phyloP scores from a whole-genome alignment of 345 rosid species.

The Moringa oleifera region DNA sequence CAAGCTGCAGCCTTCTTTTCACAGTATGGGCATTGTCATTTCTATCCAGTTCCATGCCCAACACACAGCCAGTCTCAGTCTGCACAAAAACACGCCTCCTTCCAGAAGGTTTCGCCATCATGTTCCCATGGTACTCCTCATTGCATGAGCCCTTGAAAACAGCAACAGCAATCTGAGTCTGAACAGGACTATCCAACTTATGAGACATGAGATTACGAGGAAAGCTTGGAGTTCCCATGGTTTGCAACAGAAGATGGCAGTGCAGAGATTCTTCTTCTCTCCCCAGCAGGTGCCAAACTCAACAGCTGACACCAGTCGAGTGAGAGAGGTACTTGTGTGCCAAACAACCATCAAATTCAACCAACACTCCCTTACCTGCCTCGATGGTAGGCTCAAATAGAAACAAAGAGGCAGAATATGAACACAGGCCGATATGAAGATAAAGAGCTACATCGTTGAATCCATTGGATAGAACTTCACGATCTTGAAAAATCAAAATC shows the following conservation, averaged over 20 bases:
- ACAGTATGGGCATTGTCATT: slow-evolving; percentile 51
- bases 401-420: neutral
- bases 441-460: slow-evolving; percentile 7
- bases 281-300: slow-evolving; percentile 20
- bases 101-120: slow-evolving; percentile 33
- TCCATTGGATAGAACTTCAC: slow-evolving; percentile 1
- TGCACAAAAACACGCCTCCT: slow-evolving; percentile 56
- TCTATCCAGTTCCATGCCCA: slow-evolving; percentile 58
- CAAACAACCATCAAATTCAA: slow-evolving; percentile 19
- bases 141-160: slow-evolving; percentile 38
- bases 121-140: slow-evolving; percentile 36
- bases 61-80: slow-evolving; percentile 59
- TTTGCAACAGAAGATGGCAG: slow-evolving; percentile 6
- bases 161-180: slow-evolving; percentile 50
- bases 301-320: slow-evolving; percentile 14
- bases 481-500: neutral
- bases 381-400: neutral
- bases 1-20: slow-evolving; percentile 50
- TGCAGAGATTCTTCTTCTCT: slow-evolving; percentile 21
- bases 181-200: slow-evolving; percentile 39
- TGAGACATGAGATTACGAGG: slow-evolving; percentile 21
- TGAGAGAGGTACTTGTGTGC: slow-evolving; percentile 5
- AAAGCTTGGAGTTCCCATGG: neutral
- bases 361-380: neutral
- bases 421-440: neutral